phyloP scores from a whole-genome alignment of 305 asterid genomes.

The Solanum chacoense region DNA sequence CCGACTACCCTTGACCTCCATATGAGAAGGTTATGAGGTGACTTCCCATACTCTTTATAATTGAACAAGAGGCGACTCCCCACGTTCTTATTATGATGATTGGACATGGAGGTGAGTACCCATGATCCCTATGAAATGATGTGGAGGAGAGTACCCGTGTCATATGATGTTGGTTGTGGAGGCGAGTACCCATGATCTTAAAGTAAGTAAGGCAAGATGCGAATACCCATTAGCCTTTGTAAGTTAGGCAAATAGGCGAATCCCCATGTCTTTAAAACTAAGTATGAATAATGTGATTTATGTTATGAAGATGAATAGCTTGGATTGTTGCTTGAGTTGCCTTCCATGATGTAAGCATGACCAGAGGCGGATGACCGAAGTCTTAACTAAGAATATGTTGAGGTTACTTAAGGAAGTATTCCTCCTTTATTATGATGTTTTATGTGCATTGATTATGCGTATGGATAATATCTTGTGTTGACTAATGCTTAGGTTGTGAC shows the following conservation, averaged over 20 bases:
- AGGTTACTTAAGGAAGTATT: background rate
- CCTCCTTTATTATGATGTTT: background rate
- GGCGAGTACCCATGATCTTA: background rate
- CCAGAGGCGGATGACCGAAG: background rate
- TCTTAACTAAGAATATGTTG: background rate
- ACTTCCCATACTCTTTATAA: no score
- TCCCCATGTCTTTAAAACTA: background rate
- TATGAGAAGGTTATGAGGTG: no score
- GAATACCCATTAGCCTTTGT: background rate
- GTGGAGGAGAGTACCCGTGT: background rate
- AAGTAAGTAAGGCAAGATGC: background rate
- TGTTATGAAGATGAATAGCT: background rate
- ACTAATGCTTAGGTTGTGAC: background rate
- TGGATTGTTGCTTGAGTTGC: background rate
- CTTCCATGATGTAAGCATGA: background rate
- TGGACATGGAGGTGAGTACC: background rate
- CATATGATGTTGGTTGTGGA: background rate
- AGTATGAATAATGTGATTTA: background rate
- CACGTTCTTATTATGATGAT: background rate
- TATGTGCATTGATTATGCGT: background rate
- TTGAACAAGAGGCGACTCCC: no score
- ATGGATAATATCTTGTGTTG: background rate
- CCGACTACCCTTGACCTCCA: background rate
- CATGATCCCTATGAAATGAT: background rate
- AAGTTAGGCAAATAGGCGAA: background rate